A percentile compares a stretch with the other conserved stretches of the same genome.
Conservation (phyloP, 768 basidiomycete species). For the Tulasnella sp. region DNA sequence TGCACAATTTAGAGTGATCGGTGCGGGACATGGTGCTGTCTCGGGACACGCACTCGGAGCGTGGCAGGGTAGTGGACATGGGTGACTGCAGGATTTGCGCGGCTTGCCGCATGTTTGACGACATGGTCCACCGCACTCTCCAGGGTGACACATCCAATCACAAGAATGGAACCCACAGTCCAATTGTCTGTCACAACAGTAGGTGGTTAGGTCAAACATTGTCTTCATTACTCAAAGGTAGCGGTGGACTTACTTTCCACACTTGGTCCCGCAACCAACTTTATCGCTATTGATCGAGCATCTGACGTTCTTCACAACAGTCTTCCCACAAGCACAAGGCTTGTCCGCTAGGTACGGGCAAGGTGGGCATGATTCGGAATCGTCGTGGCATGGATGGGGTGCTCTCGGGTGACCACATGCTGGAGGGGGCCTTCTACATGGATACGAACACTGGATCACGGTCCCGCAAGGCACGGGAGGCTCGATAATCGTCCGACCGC, state of each 20-base stretch:
- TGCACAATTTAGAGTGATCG: constrained; percentile 60
- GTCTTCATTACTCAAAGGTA: not conserved
- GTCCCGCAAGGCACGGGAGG: constrained; percentile 88
- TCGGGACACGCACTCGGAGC: constrained; percentile 82
- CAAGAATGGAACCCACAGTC: constrained; percentile 87
- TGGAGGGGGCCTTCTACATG: constrained; percentile 60
- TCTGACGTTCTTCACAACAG: constrained; percentile 53
- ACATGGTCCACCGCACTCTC: constrained; percentile 63
- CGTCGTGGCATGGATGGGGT: constrained; percentile 76
- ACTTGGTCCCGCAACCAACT: constrained; percentile 74
- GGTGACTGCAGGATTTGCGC: constrained; percentile 78
- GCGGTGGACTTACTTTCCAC: constrained; percentile 51
- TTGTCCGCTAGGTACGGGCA: constrained; percentile 76
- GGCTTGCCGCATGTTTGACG: constrained; percentile 73
- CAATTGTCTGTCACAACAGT: constrained; percentile 38
- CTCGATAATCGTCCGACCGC: constrained; percentile 75
- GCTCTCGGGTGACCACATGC: constrained; percentile 74
- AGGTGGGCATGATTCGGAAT: constrained; percentile 60
- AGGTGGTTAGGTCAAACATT: not conserved
- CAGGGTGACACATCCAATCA: constrained; percentile 69
- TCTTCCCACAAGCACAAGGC: constrained; percentile 83
- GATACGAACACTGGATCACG: constrained; percentile 60
- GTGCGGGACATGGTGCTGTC: constrained; percentile 58
- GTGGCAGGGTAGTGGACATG: constrained; percentile 66
- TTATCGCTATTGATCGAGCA: constrained; percentile 65